Evolutionary conservation across 768 basidiomycete genomes (phyloP).

Genomic region (Zangia roseola): DNA sequence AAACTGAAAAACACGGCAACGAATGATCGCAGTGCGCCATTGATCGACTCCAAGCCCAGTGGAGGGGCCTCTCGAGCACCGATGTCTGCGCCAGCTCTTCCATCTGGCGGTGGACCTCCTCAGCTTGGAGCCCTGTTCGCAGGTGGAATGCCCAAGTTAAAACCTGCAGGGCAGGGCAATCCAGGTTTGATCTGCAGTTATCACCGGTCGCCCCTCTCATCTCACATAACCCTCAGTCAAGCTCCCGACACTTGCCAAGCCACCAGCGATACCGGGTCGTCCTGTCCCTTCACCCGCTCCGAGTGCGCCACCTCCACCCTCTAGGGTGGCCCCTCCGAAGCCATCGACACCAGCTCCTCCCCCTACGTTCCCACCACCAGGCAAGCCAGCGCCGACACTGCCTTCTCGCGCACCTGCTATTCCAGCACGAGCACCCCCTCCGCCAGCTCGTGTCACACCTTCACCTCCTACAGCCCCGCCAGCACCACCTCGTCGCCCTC

Average conservation of each 20-base stretch:
- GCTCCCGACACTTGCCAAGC: slow-evolving; percentile 61
- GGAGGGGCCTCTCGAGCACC: slow-evolving; percentile 33
- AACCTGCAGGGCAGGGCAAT: slow-evolving; percentile 66
- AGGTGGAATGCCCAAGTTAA: slow-evolving; percentile 89
- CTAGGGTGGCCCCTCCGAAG: slow-evolving; percentile 30
- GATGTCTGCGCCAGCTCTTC: slow-evolving; percentile 14
- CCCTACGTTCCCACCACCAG: slow-evolving; percentile 34
- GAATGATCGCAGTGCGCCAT: slow-evolving; percentile 75
- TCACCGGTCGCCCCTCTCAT: slow-evolving; percentile 1
- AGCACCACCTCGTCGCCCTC: slow-evolving; percentile 29
- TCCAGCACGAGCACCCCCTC: slow-evolving; percentile 43
- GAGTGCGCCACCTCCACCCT: slow-evolving; percentile 29
- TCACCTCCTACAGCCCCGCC: slow-evolving; percentile 24
- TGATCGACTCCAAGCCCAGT: slow-evolving; percentile 48
- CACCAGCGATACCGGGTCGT: slow-evolving; percentile 62
- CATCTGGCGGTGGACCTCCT: slow-evolving; percentile 55
- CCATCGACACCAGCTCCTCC: slow-evolving; percentile 34
- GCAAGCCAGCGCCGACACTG: slow-evolving; percentile 35
- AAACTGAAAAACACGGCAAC: slow-evolving; percentile 80
- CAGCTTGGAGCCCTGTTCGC: slow-evolving; percentile 86
- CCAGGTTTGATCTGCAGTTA: slow-evolving; percentile 42
- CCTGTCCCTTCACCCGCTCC: slow-evolving; percentile 32
- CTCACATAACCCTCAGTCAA: slow-evolving; percentile 44
- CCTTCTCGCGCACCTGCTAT: slow-evolving; percentile 43
- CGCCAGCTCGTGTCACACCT: slow-evolving; percentile 37